Percentiles rank a stretch among this genome's conserved stretches.
Evolutionary conservation across 2,329 filamentous ascomycete species (phyloP).

Genomic region (Hypomyces perniciosus): DNA sequence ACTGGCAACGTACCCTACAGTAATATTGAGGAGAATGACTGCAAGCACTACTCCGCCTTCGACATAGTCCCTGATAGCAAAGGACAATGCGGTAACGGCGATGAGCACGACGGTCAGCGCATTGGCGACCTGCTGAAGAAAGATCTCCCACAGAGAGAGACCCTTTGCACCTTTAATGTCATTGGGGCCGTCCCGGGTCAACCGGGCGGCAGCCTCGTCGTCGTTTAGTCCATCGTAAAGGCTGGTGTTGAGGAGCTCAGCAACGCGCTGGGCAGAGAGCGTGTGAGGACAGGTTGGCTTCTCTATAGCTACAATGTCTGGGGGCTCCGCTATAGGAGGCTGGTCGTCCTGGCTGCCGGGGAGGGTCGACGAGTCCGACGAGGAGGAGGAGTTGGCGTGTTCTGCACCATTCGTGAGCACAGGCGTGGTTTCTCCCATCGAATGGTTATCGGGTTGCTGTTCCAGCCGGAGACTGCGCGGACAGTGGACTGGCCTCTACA

Average conservation of each 20-base stretch:
- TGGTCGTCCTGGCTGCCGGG: conserved; percentile 32
- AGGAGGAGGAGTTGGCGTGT: conserved; percentile 32
- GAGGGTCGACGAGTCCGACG: conserved; percentile 33
- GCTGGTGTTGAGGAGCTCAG: conserved; percentile 36
- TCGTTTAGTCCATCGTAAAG: conserved; percentile 55
- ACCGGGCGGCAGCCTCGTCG: conserved; percentile 58
- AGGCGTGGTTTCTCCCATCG: conserved; percentile 36
- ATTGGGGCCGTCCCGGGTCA: conserved; percentile 63
- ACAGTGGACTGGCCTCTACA: neutral
- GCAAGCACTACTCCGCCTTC: conserved; percentile 58
- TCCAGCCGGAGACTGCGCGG: conserved; percentile 2
- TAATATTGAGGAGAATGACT: conserved; percentile 61
- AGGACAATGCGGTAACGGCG: conserved; percentile 65
- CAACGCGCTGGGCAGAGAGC: conserved; percentile 29
- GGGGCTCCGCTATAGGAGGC: conserved; percentile 35
- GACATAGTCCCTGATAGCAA: conserved; percentile 58
- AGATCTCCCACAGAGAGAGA: conserved; percentile 67
- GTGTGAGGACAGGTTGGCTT: conserved; percentile 31
- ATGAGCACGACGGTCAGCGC: conserved; percentile 69
- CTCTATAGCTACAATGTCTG: conserved; percentile 30
- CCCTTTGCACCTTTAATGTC: conserved; percentile 65
- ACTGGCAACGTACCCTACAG: conserved; percentile 49
- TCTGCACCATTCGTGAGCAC: conserved; percentile 36
- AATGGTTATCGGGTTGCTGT: conserved; percentile 26
- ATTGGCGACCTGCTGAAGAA: conserved; percentile 71